Base-by-base conservation (phyloP, 352 stramenopile genomes). In the Phytophthora syringae region DNA sequence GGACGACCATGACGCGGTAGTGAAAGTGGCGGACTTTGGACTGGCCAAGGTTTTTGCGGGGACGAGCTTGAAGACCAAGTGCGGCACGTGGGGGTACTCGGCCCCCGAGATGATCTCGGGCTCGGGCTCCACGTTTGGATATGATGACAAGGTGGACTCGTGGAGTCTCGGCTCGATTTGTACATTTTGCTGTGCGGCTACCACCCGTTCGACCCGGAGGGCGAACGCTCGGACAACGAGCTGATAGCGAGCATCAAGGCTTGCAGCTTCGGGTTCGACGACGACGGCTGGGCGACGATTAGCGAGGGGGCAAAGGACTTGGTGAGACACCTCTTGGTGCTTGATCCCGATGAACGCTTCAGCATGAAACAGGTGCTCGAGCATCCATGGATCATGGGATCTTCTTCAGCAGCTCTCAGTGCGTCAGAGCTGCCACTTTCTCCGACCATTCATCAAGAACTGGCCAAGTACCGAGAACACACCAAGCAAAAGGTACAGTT, bases 151-250 rank as follows among this genome's bases (percentile, higher is more conserved):
- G 49, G 88, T 95, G 18, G 88, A 96, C 44, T 90, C 88, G 30
- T 96, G 88, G 88, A 93, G 86, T 61, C 70, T 96, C n/a, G 88
- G 88, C 37, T 92, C 84, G 2, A 93, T 94, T 39, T 96, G 47
- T 94, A 96, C 67, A 96, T 94, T 70, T 60, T 96, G 79, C 55
- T 96, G 5, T 94, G 86, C 39, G 88, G 88, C 2, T 93, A 90
- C 47, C 88, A 96, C 52, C 88, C 88, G 20, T 96, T 96, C 42
- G 88, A 96, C 45, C 84, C 84, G 0, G 60, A 87, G 25, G 86
- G 86, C n/a, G 82, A 81, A 7, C 60, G 83, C 22, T 86, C 86
- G 51, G 87, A 94, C 67, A 92, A 80, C 50, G 80, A 92, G 24
- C 94, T 96, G 82, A 91, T 95, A 52, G 82, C 80, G 5, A 82